These are phyloP conservation scores for Hibiscus syriacus DNA, from an alignment of 345 rosid genomes.

Conservation along the genomic window DNA sequence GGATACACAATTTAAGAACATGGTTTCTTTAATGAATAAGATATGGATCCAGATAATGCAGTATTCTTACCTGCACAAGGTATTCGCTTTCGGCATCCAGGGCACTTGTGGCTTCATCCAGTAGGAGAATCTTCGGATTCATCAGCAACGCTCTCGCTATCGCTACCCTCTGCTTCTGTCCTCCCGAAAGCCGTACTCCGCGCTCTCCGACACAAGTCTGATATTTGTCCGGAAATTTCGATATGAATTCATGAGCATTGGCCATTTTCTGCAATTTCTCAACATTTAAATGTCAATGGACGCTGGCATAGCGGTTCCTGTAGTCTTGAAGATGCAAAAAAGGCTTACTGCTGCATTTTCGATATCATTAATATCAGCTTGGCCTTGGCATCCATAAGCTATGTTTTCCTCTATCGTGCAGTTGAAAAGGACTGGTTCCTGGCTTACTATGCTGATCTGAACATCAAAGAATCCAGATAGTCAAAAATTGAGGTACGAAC, in stretches of 20 bases:
- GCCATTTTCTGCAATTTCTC: slow-evolving; percentile 69
- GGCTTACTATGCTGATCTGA: slow-evolving; percentile 95
- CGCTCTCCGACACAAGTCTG: slow-evolving; percentile 81
- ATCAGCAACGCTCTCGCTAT: slow-evolving; percentile 84
- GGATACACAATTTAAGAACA: background rate
- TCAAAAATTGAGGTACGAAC: background rate
- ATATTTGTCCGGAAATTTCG: slow-evolving; percentile 69
- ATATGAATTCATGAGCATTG: slow-evolving; percentile 92
- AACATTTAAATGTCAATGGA: background rate
- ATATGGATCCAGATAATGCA: background rate
- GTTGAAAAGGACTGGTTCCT: slow-evolving; percentile 80
- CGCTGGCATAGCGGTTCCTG: background rate
- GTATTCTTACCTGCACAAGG: slow-evolving; percentile 67
- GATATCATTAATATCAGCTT: slow-evolving; percentile 36
- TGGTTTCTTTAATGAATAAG: background rate
- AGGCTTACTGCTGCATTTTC: slow-evolving; percentile 68
- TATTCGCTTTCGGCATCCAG: slow-evolving; percentile 93
- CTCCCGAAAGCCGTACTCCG: slow-evolving; percentile 85
- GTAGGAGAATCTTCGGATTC: slow-evolving; percentile 74
- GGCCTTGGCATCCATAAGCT: slow-evolving; percentile 68
- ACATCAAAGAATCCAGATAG: slow-evolving; percentile 2
- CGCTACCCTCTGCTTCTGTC: slow-evolving; percentile 89
- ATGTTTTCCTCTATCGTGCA: slow-evolving; percentile 39
- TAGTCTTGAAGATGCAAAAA: background rate
- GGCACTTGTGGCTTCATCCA: slow-evolving; percentile 99